Evolutionary conservation across 148 eudicot genomes (phyloP).

Genomic region (Polygonum maritimum): DNA sequence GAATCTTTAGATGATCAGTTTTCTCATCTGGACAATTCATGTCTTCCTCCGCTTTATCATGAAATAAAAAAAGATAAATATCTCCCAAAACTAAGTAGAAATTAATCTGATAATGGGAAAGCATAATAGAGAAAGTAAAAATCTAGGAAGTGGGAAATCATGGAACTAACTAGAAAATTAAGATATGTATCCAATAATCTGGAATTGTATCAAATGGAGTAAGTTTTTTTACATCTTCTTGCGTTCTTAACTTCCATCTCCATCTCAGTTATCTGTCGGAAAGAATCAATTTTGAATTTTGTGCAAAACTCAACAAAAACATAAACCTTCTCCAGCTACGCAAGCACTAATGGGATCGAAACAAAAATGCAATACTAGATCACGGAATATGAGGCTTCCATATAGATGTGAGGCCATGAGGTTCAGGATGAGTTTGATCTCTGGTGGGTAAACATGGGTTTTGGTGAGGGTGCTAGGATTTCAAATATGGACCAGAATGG

Average conservation of each 20-base stretch:
- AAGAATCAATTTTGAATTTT: not conserved
- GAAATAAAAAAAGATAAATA: too few species aligned
- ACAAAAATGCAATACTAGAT: not conserved
- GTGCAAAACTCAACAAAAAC: not conserved
- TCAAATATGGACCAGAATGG: not conserved
- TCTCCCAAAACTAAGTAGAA: too few species aligned
- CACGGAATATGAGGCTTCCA: not conserved
- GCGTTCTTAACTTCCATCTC: not conserved
- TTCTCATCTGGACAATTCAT: too few species aligned
- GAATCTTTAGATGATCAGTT: too few species aligned
- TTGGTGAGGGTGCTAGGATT: not conserved
- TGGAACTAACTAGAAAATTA: too few species aligned
- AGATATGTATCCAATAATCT: too few species aligned
- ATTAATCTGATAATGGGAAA: too few species aligned
- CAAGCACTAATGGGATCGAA: not conserved
- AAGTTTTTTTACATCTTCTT: not conserved
- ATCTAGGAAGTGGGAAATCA: too few species aligned
- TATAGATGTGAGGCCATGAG: not conserved
- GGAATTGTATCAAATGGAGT: not conserved
- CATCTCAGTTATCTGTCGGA: not conserved
- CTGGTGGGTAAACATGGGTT: not conserved
- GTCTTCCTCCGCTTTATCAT: too few species aligned
- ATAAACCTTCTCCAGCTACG: not conserved
- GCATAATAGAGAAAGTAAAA: too few species aligned
- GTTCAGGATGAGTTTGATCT: not conserved